Percentiles rank a stretch among this genome's conserved stretches.
These are phyloP conservation scores for Aureobasidium sp. DNA, from an alignment of 2,329 filamentous ascomycete genomes.

Conservation along the genomic window DNA sequence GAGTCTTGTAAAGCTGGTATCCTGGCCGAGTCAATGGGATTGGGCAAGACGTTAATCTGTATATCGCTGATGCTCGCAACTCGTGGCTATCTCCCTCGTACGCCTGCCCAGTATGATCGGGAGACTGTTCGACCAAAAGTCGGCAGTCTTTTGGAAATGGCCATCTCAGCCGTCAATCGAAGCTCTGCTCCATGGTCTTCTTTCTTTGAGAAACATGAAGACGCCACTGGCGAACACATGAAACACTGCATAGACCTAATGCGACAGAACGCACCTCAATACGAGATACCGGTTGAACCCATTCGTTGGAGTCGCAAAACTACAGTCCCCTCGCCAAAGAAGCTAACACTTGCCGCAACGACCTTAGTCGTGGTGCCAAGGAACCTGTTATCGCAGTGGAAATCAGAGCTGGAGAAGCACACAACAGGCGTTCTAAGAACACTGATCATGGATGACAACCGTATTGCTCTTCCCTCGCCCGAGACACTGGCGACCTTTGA, in stretches of 20 bases:
- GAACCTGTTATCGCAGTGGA: conserved; percentile 81
- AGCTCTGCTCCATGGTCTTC: conserved; percentile 62
- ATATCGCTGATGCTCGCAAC: conserved; percentile 65
- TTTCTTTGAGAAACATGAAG: conserved; percentile 48
- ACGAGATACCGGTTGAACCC: conserved; percentile 34
- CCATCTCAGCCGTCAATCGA: conserved; percentile 59
- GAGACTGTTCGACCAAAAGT: conserved; percentile 39
- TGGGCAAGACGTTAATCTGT: conserved; percentile 83
- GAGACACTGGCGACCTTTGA: conserved; percentile 59
- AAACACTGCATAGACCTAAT: conserved; percentile 48
- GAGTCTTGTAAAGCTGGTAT: conserved; percentile 70
- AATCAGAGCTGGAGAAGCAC: conserved; percentile 71
- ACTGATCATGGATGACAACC: conserved; percentile 50
- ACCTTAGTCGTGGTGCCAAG: conserved; percentile 75
- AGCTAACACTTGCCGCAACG: conserved; percentile 56
- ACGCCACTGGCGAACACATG: conserved; percentile 43
- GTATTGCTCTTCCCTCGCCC: conserved; percentile 47
- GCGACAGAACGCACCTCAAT: conserved; percentile 22
- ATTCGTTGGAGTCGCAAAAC: conserved; percentile 37
- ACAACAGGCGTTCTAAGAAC: conserved; percentile 53
- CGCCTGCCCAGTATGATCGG: conserved; percentile 53
- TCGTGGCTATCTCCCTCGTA: conserved; percentile 55
- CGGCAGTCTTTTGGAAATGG: conserved; percentile 66
- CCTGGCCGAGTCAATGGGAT: conserved; percentile 70
- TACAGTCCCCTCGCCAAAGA: conserved; percentile 33